A percentile compares a stretch with the other conserved stretches of the same genome.
Conservation (phyloP, 805 yeast genomes). For the Candida endomychidarum region DNA sequence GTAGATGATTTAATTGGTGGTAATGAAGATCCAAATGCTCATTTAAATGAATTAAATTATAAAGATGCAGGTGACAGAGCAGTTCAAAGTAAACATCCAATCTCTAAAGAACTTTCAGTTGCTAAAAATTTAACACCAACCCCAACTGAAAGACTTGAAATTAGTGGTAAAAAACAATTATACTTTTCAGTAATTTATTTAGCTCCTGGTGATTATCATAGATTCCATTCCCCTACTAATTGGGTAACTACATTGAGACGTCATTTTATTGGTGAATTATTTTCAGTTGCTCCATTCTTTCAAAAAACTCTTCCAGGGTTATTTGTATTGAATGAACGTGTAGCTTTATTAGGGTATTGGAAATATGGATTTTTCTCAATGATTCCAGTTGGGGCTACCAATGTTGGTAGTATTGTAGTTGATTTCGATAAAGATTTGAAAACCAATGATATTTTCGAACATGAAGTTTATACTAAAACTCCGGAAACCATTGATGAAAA, state of each 20-base stretch:
- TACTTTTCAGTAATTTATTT: constrained; percentile 89
- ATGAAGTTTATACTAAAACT: constrained; percentile 33
- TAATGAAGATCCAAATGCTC: constrained; percentile 32
- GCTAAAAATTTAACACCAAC: constrained; percentile 42
- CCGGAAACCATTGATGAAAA: constrained; percentile 25
- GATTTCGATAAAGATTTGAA: constrained; percentile 88
- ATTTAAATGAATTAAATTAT: constrained; percentile 48
- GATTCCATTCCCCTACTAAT: constrained; percentile 92
- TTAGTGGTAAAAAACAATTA: constrained; percentile 51
- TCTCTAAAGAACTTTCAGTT: constrained; percentile 37
- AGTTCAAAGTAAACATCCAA: constrained; percentile 29
- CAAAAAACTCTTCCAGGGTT: constrained; percentile 83
- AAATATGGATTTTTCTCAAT: constrained; percentile 94
- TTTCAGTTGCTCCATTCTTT: constrained; percentile 95
- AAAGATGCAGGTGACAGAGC: constrained; percentile 72
- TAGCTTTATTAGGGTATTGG: constrained; percentile 94
- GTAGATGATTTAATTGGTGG: constrained; percentile 67
- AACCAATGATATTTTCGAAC: constrained; percentile 73
- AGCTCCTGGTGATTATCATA: constrained; percentile 98
- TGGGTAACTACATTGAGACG: constrained; percentile 95
- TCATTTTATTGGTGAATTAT: constrained; percentile 93
- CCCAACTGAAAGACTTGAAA: constrained; percentile 29
- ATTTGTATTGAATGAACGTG: constrained; percentile 91
- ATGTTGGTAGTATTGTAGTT: constrained; percentile 91
- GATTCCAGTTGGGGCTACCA: constrained; percentile 99